Evolutionary conservation across 2,329 filamentous ascomycete species (phyloP).

Genomic region (Lecanicillium sp.): DNA sequence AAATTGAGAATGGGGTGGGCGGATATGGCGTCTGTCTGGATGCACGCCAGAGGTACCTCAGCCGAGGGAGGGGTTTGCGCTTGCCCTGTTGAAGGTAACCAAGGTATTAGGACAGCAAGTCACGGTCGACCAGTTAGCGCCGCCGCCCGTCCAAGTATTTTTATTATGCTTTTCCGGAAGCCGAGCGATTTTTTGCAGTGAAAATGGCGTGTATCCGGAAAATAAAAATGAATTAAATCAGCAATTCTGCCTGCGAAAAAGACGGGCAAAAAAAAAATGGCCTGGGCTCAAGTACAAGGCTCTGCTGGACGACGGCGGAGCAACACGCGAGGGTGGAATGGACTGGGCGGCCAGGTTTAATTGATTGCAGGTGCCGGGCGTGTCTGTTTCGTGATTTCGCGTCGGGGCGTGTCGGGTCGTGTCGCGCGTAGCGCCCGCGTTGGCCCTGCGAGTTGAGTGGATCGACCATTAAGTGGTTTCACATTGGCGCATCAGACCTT

Average conservation of each 20-base stretch:
- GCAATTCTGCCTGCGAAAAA: not conserved
- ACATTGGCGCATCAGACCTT: not conserved
- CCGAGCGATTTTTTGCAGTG: no score
- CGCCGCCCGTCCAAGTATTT: no score
- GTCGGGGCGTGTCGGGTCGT: slow-evolving; percentile 20
- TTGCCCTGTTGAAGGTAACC: no score
- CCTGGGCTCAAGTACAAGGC: not conserved
- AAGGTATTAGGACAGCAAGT: no score
- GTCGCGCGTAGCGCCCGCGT: slow-evolving; percentile 7
- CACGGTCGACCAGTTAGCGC: no score
- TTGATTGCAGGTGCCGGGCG: slow-evolving; percentile 20
- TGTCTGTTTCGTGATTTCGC: slow-evolving; percentile 38
- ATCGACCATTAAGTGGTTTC: slow-evolving; percentile 8
- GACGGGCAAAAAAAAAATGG: not conserved
- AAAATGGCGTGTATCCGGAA: no score
- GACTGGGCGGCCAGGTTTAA: slow-evolving; percentile 10
- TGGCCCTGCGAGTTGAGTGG: not conserved
- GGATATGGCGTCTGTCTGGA: no score
- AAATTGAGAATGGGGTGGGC: no score
- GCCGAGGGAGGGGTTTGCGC: no score
- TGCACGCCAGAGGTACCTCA: no score
- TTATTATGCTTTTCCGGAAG: no score
- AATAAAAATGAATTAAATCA: no score
- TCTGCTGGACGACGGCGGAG: not conserved
- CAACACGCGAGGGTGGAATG: slow-evolving; percentile 3